phyloP scores from a whole-genome alignment of 306 rosid species.

The Acmispon strigosus region DNA sequence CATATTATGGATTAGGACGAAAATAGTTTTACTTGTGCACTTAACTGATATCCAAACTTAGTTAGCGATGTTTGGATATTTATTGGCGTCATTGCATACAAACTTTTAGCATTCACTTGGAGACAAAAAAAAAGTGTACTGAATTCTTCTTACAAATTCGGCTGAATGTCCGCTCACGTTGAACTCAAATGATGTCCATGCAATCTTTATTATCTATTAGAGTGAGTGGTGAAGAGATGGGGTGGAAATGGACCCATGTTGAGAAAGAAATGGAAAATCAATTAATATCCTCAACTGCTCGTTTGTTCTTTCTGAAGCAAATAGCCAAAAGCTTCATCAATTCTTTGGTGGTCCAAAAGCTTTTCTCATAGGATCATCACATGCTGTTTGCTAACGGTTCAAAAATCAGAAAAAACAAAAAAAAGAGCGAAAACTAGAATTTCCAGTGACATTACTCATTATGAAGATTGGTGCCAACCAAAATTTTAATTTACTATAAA shows the following conservation, averaged over 20 bases:
- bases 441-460: neutral
- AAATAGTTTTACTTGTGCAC: no score
- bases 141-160: no score
- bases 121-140: no score
- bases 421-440: neutral
- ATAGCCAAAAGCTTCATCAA: constrained; percentile 38
- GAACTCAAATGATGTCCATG: no score
- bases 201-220: constrained; percentile 12
- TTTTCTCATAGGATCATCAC: constrained; percentile 33
- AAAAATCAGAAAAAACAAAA: neutral
- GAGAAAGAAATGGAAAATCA: constrained; percentile 16
- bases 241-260: constrained; percentile 37
- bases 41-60: no score
- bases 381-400: constrained; percentile 24
- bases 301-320: constrained; percentile 32
- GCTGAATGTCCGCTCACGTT: no score
- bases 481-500: no score
- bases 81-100: no score
- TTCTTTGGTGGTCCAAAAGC: constrained; percentile 39
- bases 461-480: no score
- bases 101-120: no score
- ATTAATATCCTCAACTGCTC: constrained; percentile 26
- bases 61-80: no score
- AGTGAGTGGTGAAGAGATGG: constrained; percentile 8
- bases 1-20: no score